Base-by-base conservation (phyloP, 306 rosid genomes). In the Herpetospermum pedunculosum region DNA sequence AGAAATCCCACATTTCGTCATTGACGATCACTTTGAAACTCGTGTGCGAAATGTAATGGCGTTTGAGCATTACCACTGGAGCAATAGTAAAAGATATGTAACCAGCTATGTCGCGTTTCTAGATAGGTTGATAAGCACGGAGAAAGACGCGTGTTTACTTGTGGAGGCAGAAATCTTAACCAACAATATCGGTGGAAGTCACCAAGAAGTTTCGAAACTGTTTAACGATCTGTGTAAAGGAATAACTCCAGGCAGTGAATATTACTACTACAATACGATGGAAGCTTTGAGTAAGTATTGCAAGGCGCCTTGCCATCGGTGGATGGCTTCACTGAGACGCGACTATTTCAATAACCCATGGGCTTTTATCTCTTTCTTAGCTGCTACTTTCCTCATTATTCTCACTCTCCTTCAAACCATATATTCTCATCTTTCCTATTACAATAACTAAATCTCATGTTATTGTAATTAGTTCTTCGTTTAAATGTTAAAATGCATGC, bases 11-110 rank as follows among this genome's bases (percentile, higher is more conserved):
- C 11, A 40, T 30, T 0, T 60, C 10, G 2, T 1, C 0, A 32
- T 60, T 34, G 0, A 6, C 1, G 9, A 15, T 8, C 0, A 0
- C 0, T 60, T 32, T 1, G 68, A 60, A 32, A 1, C 4, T n/a
- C 2, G 0, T 2, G 3, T 60, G 3, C 52, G 84, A 7, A 83
- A 83, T 30, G 14, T 83, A 15, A 3, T 84, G 3, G 87, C 81
- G 6, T 82, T 48, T 60, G 91, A 87, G 76, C 73, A 75, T 5
- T 60, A 6, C 2, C 1, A 0, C 4, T 2, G 26, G 0, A 8
- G n/a, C n/a, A 8, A 30, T 34, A 0, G 7, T 37, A 0, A 14
- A 0, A 28, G 7, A 19, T 60, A 18, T 32, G 21, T 2, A 29
- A 60, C 0, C 44, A 25, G 34, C 0, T 60, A 30, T 3, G 26